Evolutionary conservation across 805 yeast genomes (phyloP).

Genomic region (Trichomonascus vanleenenianus): DNA sequence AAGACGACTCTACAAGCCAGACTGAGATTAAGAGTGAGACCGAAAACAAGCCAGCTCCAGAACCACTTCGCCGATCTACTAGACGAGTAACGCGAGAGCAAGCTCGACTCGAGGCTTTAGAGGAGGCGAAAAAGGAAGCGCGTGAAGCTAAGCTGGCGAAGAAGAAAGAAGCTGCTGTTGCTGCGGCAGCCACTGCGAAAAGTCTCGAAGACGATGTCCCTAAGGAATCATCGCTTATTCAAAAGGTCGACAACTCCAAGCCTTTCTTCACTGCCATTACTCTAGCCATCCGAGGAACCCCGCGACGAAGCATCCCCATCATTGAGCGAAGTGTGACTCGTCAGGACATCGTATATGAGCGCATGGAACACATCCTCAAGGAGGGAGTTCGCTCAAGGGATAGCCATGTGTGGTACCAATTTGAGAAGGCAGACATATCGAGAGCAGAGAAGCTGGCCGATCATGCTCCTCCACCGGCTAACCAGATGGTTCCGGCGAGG

Average conservation of each 20-base stretch:
- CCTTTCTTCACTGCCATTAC: constrained; percentile 51
- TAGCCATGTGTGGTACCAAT: constrained; percentile 73
- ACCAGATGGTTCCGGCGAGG: constrained; percentile 11
- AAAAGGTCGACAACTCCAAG: constrained; percentile 3
- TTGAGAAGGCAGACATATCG: constrained; percentile 32
- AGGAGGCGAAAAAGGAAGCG: constrained; percentile 23
- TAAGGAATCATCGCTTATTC: background rate
- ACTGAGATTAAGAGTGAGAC: constrained; percentile 13
- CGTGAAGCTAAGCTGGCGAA: constrained; percentile 23
- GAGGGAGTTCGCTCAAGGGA: constrained; percentile 54
- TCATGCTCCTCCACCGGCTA: constrained; percentile 16
- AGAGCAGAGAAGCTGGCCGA: constrained; percentile 19
- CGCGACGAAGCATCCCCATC: constrained; percentile 56
- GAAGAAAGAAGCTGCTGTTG: background rate
- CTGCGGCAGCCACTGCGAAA: constrained; percentile 1
- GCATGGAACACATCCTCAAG: constrained; percentile 54
- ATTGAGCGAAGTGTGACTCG: constrained; percentile 58
- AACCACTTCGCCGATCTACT: background rate
- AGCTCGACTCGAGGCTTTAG: constrained; percentile 12
- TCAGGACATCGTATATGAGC: constrained; percentile 43
- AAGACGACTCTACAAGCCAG: constrained; percentile 19
- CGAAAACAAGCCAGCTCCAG: background rate
- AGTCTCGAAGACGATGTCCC: background rate
- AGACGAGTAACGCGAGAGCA: background rate
- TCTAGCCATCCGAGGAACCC: constrained; percentile 55